Evolutionary conservation across 1,139 yeast species (phyloP).

Genomic region (Sugiyamaella grinbergsii): DNA sequence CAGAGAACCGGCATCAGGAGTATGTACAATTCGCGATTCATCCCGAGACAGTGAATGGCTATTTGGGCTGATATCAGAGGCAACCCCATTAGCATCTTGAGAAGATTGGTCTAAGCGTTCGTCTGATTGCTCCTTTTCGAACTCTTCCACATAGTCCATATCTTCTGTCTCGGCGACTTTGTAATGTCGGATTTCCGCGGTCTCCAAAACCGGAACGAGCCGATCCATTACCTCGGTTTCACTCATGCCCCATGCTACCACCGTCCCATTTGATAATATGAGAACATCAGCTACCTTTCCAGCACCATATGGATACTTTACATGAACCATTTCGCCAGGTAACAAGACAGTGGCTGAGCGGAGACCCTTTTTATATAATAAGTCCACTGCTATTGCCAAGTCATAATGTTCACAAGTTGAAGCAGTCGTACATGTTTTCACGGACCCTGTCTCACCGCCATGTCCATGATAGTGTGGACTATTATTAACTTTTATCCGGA

Average conservation of each 20-base stretch:
- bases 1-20: neutral
- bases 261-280: constrained; percentile 68
- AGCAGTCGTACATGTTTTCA: constrained; percentile 57
- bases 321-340: constrained; percentile 68
- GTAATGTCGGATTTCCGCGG: constrained; percentile 55
- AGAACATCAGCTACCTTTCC: constrained; percentile 54
- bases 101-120: constrained; percentile 17
- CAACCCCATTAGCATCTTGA: neutral
- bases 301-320: constrained; percentile 46
- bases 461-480: constrained; percentile 5
- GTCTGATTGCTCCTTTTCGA: constrained; percentile 1
- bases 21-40: constrained; percentile 5
- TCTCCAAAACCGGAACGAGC: constrained; percentile 49
- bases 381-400: constrained; percentile 47
- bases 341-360: constrained; percentile 51
- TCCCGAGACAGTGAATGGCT: neutral
- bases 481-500: neutral
- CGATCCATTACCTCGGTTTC: constrained; percentile 53
- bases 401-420: constrained; percentile 73
- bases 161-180: constrained; percentile 72
- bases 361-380: constrained; percentile 45
- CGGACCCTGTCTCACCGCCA: neutral
- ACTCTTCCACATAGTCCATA: constrained; percentile 76
- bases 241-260: constrained; percentile 77
- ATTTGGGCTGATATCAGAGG: neutral